Evolutionary conservation across 768 basidiomycete genomes (phyloP), one percentile per base, ranked within the genome.

Genomic region (Lanmaoa pseudosensibilis): DNA sequence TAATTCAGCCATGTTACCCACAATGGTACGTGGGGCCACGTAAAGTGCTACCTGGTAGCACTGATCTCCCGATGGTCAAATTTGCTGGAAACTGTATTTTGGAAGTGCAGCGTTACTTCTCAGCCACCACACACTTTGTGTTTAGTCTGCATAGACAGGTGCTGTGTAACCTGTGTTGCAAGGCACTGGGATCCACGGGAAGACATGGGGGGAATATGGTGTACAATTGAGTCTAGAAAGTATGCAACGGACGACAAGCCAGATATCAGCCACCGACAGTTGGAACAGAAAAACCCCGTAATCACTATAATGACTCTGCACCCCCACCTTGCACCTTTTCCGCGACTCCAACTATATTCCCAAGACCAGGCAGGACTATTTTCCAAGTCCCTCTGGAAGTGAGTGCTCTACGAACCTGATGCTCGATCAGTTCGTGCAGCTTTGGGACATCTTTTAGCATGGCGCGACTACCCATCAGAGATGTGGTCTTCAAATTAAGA

Each of bases 381-480:
- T 81, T 85, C 85, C 87, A 90, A 12, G 82, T 83, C 25, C 82
- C 84, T 55, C 79, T 74, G 25, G 80, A 67, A 46, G 83, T 80
- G 50, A 90, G 75, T 19, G 84, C 77, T 46, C 82, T 81, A 39
- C 90, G 80, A 0, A 97, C 82, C 71, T 96, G 90, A 61, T 88
- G 83, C 60, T 91, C 83, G 49, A 99, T 92, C 49, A 99, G 80
- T 69, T 99, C 95, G 63, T 98, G 95, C 16, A 98, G 78, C 72
- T 99, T 99, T 25, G 97, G 96, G 1, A 99, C 91, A 66, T 99
- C 94, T 57, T 93, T 94, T 1, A 99, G 80, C 74, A 98, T 97
- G n/a, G 97, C 95, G 44, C 96, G 86, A 61, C 92, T 94, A 19
- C 97, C 97, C 78, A 98, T 87, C 5, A 98, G 81, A 27, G 94